Conservation (phyloP, 495 filamentous ascomycete species). For the Talaromyces thailandensis region DNA sequence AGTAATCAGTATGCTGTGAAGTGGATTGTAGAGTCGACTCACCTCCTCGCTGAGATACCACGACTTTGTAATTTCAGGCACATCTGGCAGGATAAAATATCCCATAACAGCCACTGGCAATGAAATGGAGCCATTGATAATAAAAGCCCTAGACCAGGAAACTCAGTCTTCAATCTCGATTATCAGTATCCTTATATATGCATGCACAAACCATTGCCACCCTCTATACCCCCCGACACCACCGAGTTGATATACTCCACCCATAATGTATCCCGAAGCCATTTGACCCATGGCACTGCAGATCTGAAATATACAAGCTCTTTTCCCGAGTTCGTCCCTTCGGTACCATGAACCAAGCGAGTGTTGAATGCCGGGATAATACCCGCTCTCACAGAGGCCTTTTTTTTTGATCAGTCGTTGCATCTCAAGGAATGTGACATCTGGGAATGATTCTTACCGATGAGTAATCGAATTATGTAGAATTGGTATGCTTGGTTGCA, state of each 20-base stretch:
- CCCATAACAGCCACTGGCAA: slow-evolving; percentile 42
- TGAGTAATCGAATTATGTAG: slow-evolving; percentile 49
- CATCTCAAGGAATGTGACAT: slow-evolving; percentile 22
- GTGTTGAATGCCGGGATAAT: slow-evolving; percentile 39
- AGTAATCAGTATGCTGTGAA: neutral
- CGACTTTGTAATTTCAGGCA: slow-evolving; percentile 49
- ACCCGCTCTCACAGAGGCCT: slow-evolving; percentile 36
- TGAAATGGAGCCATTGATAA: slow-evolving; percentile 38
- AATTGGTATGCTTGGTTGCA: slow-evolving; percentile 41
- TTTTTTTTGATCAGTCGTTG: neutral
- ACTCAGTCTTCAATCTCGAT: no score
- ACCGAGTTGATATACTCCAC: slow-evolving; percentile 41
- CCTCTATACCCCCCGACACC: slow-evolving; percentile 38
- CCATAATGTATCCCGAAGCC: slow-evolving; percentile 52
- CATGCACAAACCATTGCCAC: slow-evolving; percentile 30
- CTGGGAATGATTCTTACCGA: slow-evolving; percentile 34
- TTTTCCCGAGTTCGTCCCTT: slow-evolving; percentile 45
- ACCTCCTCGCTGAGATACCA: slow-evolving; percentile 39
- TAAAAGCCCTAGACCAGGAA: slow-evolving; percentile 27
- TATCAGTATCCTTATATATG: no score
- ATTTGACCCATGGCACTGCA: slow-evolving; percentile 44
- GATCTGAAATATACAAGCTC: slow-evolving; percentile 56
- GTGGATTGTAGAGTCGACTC: neutral
- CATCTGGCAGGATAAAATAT: slow-evolving; percentile 52
- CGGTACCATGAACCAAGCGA: slow-evolving; percentile 43